A percentile compares a stretch with the other conserved stretches of the same genome.
phyloP scores from a whole-genome alignment of 768 basidiomycete genomes.

The Ephemerocybe angulata region DNA sequence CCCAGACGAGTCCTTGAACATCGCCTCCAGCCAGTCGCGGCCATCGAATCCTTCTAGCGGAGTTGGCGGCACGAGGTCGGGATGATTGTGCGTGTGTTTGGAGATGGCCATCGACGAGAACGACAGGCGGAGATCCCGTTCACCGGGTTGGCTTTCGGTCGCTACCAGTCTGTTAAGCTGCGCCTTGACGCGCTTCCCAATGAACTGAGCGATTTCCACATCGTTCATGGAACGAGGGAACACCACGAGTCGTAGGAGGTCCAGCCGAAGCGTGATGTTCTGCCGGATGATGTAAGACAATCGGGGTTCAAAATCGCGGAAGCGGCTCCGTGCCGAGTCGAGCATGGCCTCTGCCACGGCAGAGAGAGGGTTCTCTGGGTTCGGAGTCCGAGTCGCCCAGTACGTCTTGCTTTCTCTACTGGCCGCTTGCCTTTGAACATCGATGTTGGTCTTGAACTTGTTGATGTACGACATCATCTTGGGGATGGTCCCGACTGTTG shows the following conservation, averaged over 20 bases:
- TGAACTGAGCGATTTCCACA: slow-evolving; percentile 71
- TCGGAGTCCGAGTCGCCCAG: slow-evolving; percentile 64
- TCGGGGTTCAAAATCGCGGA: slow-evolving; percentile 62
- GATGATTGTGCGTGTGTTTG: slow-evolving; percentile 60
- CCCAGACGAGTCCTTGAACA: slow-evolving; percentile 61
- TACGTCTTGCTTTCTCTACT: slow-evolving; percentile 76
- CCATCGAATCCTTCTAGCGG: slow-evolving; percentile 31
- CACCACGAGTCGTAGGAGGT: slow-evolving; percentile 61
- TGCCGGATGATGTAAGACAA: slow-evolving; percentile 64
- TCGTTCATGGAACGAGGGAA: slow-evolving; percentile 82
- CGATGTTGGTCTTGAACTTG: slow-evolving; percentile 71
- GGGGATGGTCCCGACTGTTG: slow-evolving; percentile 73
- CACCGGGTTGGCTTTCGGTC: slow-evolving; percentile 43
- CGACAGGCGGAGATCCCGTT: slow-evolving; percentile 65
- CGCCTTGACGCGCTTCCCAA: slow-evolving; percentile 65
- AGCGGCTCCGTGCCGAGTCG: slow-evolving; percentile 63
- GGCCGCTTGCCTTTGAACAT: slow-evolving; percentile 71
- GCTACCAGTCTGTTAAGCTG: slow-evolving; percentile 62
- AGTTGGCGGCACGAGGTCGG: slow-evolving; percentile 32
- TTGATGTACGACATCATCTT: slow-evolving; percentile 69
- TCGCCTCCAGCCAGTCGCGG: slow-evolving; percentile 54
- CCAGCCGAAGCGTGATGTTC: slow-evolving; percentile 68
- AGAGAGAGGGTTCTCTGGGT: slow-evolving; percentile 76
- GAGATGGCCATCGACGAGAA: slow-evolving; percentile 78
- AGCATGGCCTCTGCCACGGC: slow-evolving; percentile 86